These are phyloP conservation scores for Fusarium beomiforme DNA, from an alignment of 2,329 filamentous ascomycete genomes.

Conservation along the genomic window DNA sequence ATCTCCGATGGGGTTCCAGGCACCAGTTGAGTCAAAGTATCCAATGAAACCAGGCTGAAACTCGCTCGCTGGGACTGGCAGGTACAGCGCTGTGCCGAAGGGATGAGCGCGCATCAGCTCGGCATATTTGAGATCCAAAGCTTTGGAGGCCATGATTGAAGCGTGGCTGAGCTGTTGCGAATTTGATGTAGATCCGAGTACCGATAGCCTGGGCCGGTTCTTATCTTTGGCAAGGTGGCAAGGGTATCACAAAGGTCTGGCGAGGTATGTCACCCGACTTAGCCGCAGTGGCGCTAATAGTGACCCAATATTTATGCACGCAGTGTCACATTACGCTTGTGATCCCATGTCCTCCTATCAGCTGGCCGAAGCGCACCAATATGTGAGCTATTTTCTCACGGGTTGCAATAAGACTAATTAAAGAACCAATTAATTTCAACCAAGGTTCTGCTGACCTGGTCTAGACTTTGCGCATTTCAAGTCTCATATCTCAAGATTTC, in stretches of 20 bases:
- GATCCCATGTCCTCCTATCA: neutral
- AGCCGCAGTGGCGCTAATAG: neutral
- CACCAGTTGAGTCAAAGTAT: neutral
- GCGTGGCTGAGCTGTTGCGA: neutral
- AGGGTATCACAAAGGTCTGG: no score
- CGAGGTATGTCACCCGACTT: neutral
- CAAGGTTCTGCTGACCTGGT: no score
- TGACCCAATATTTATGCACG: neutral
- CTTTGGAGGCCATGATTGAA: neutral
- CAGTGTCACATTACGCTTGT: neutral
- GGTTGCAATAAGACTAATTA: accelerated
- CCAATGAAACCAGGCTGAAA: neutral
- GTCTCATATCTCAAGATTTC: neutral
- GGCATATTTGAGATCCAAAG: neutral
- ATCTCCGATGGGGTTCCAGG: neutral
- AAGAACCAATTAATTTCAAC: accelerated
- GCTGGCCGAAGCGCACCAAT: neutral
- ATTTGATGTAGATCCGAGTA: no score
- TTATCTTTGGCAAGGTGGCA: neutral
- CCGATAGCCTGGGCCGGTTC: neutral
- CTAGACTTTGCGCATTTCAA: neutral
- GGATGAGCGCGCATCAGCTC: neutral
- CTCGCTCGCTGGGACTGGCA: neutral
- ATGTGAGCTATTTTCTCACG: neutral
- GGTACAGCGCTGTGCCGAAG: neutral